Evolutionary conservation across 306 rosid genomes (phyloP).

Genomic region (Abrus precatorius): DNA sequence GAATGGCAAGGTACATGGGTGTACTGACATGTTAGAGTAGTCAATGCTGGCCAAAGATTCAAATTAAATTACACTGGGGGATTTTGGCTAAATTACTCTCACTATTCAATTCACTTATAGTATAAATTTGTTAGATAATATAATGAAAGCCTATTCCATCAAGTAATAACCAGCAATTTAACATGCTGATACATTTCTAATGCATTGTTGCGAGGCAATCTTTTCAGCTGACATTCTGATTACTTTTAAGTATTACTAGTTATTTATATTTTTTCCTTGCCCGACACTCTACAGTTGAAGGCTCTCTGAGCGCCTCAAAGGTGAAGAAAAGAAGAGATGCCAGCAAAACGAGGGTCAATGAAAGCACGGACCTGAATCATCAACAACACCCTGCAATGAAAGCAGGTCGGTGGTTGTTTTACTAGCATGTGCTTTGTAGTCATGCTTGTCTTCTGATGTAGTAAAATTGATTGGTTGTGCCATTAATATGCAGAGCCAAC

Average conservation of each 20-base stretch:
- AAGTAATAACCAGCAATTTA: not conserved
- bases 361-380: constrained; percentile 39
- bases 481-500: constrained; percentile 53
- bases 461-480: constrained; percentile 39
- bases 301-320: constrained; percentile 83
- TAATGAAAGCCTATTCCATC: constrained; percentile 16
- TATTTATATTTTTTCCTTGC: constrained; percentile 6
- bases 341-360: constrained; percentile 50
- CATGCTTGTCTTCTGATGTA: constrained; percentile 32
- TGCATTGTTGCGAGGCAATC: not conserved
- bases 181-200: constrained; percentile 20
- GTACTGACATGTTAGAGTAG: constrained; percentile 9
- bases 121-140: constrained; percentile 2
- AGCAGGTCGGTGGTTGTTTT: constrained; percentile 60
- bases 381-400: constrained; percentile 47
- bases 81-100: not conserved
- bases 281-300: constrained; percentile 71
- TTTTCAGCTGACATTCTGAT: constrained; percentile 29
- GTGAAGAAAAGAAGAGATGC: constrained; percentile 55
- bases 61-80: constrained; percentile 17
- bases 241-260: constrained; percentile 1
- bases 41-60: constrained; percentile 26
- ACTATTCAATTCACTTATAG: constrained; percentile 7
- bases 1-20: constrained; percentile 79
- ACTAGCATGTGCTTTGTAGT: constrained; percentile 1